phyloP scores from a whole-genome alignment of 179 eudicot genomes.

The Nepenthes alata region DNA sequence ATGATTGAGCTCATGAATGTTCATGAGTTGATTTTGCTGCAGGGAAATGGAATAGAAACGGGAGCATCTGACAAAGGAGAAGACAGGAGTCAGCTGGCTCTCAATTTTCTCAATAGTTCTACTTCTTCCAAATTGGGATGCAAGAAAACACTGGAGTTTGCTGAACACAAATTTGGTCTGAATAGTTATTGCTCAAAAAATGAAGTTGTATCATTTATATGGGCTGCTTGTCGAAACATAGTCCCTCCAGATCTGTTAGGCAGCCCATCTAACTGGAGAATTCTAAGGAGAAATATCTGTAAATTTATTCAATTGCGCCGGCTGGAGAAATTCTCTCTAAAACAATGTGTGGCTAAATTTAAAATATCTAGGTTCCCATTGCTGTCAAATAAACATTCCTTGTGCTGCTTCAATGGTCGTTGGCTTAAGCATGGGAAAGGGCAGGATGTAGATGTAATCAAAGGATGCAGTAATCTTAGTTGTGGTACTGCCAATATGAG shows the following conservation, averaged over 20 bases:
- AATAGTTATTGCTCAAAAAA: slow-evolving; percentile 33
- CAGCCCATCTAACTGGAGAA: slow-evolving; percentile 44
- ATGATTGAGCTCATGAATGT: neutral
- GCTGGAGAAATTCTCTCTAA: slow-evolving; percentile 60
- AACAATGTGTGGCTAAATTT: slow-evolving; percentile 52
- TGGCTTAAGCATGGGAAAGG: slow-evolving; percentile 3
- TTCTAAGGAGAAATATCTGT: slow-evolving; percentile 48
- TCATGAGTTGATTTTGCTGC: slow-evolving; percentile 8
- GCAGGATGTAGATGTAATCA: slow-evolving; percentile 6
- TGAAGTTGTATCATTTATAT: slow-evolving; percentile 68
- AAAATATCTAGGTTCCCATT: slow-evolving; percentile 52
- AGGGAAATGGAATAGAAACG: slow-evolving; percentile 12
- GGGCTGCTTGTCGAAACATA: slow-evolving; percentile 81
- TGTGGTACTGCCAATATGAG: slow-evolving; percentile 16
- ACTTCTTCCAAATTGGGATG: neutral
- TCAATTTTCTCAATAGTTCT: neutral
- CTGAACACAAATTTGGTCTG: slow-evolving; percentile 25
- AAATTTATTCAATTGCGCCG: slow-evolving; percentile 51
- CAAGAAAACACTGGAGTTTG: slow-evolving; percentile 12
- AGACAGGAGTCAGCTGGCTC: neutral
- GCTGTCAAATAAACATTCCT: slow-evolving; percentile 33
- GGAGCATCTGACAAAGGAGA: slow-evolving; percentile 4
- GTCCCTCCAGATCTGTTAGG: slow-evolving; percentile 65
- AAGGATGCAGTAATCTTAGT: slow-evolving; percentile 2
- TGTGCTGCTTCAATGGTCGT: slow-evolving; percentile 13